Evolutionary conservation across 225 moss, liverwort and hornwort species (phyloP).

Genomic region (Pleurozium schreberi): DNA sequence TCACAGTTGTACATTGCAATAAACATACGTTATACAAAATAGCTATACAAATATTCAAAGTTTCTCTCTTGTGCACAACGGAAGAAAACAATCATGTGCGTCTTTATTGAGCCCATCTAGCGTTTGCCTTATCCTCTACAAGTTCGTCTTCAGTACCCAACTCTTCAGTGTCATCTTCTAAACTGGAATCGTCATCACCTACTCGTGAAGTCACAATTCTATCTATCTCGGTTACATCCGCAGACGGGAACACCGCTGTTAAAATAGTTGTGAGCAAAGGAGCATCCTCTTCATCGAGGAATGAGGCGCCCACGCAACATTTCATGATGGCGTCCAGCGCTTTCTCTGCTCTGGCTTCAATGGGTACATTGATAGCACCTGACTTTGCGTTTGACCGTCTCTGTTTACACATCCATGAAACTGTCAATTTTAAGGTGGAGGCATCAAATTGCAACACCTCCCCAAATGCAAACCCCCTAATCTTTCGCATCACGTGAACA

Average conservation of each 20-base stretch:
- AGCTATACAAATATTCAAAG: background rate
- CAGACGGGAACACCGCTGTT: conserved; percentile 61
- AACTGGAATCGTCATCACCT: conserved; percentile 1
- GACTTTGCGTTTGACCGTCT: conserved; percentile 64
- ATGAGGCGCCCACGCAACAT: conserved; percentile 63
- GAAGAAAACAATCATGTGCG: background rate
- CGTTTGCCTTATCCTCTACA: conserved; percentile 2
- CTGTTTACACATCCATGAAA: conserved; percentile 22
- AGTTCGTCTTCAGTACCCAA: background rate
- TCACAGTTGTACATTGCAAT: background rate
- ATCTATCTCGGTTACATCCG: conserved; percentile 46
- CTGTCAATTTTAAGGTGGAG: background rate
- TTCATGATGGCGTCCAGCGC: conserved; percentile 75
- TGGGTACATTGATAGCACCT: conserved; percentile 46
- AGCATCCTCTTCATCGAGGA: conserved; percentile 54
- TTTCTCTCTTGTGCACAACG: background rate
- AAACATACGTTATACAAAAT: background rate
- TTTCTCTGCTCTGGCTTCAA: conserved; percentile 71
- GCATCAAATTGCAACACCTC: background rate
- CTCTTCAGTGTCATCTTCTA: conserved; percentile 2
- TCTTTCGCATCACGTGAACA: background rate
- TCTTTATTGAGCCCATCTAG: conserved; percentile 18
- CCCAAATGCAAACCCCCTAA: background rate
- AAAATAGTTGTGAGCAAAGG: conserved; percentile 51
- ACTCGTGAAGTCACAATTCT: conserved; percentile 37